phyloP scores from a whole-genome alignment of 2,329 filamentous ascomycete species.

The Cadophora malorum region DNA sequence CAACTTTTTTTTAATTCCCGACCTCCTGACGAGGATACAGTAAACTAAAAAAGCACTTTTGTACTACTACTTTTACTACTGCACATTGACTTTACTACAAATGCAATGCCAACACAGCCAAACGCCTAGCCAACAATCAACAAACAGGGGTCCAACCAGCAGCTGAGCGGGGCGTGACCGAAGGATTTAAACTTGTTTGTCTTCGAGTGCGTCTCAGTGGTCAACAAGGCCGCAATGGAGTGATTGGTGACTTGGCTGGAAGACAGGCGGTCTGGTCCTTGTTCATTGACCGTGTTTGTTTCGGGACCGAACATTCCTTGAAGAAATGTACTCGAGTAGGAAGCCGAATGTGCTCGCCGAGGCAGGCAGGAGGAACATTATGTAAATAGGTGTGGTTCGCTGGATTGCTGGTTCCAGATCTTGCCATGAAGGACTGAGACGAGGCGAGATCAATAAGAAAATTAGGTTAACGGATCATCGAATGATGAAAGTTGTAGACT shows the following conservation, averaged over 20 bases:
- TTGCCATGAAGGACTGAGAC: too few relatives aligned
- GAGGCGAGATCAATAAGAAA: too few relatives aligned
- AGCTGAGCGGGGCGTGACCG: background rate
- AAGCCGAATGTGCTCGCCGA: background rate
- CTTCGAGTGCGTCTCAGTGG: background rate
- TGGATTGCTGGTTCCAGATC: too few relatives aligned
- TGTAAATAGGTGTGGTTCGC: too few relatives aligned
- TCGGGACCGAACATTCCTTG: background rate
- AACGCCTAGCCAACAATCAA: background rate
- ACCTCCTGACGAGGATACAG: too few relatives aligned
- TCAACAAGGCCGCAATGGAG: background rate
- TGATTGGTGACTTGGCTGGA: background rate
- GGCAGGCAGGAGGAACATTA: background rate
- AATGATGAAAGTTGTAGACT: too few relatives aligned
- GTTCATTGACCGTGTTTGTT: background rate
- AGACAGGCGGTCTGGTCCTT: background rate
- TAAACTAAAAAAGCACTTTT: too few relatives aligned
- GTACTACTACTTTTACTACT: too few relatives aligned
- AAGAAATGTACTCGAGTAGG: background rate
- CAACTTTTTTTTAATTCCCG: too few relatives aligned
- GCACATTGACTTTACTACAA: background rate
- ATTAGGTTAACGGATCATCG: too few relatives aligned
- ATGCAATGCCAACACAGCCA: conserved; percentile 4
- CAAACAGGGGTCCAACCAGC: background rate
- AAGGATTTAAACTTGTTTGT: background rate